Evolutionary conservation across 805 yeast species (phyloP).

Genomic region (Saccharomyces kudriavzevii): DNA sequence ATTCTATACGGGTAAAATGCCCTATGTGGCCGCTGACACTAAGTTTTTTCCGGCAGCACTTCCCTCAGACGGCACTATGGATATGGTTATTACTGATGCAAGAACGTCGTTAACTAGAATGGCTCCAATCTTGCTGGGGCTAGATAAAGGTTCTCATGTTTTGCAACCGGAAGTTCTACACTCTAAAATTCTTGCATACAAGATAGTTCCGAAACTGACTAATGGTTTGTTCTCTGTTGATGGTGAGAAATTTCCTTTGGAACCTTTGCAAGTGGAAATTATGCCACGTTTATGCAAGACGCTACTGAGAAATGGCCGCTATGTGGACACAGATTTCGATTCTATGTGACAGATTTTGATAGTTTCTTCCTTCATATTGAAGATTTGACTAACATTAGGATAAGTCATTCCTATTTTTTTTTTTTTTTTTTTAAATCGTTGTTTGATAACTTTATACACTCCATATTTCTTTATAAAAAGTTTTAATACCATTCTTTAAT

Average conservation of each 20-base stretch:
- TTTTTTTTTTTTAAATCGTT: background rate
- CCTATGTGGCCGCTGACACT: constrained; percentile 72
- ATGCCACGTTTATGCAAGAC: constrained; percentile 57
- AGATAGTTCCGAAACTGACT: constrained; percentile 53
- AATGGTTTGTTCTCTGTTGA: constrained; percentile 65
- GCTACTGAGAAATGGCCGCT: constrained; percentile 52
- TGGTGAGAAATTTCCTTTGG: constrained; percentile 78
- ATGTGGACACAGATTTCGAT: constrained; percentile 45
- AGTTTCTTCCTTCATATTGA: background rate
- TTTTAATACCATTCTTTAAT: background rate
- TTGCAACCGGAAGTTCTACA: constrained; percentile 59
- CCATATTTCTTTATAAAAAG: background rate
- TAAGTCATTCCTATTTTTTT: background rate
- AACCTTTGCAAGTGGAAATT: constrained; percentile 78
- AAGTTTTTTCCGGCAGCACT: constrained; percentile 90
- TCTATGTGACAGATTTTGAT: constrained; percentile 17
- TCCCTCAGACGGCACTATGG: constrained; percentile 84
- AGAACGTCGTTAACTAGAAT: constrained; percentile 49
- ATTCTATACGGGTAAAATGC: constrained; percentile 90
- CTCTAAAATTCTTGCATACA: constrained; percentile 67
- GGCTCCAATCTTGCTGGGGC: constrained; percentile 46
- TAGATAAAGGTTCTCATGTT: constrained; percentile 75
- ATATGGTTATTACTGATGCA: constrained; percentile 65
- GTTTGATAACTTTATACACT: background rate
- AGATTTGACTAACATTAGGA: background rate